phyloP scores from a whole-genome alignment of 23 red algal species.

The Rhodosorus marinus region DNA sequence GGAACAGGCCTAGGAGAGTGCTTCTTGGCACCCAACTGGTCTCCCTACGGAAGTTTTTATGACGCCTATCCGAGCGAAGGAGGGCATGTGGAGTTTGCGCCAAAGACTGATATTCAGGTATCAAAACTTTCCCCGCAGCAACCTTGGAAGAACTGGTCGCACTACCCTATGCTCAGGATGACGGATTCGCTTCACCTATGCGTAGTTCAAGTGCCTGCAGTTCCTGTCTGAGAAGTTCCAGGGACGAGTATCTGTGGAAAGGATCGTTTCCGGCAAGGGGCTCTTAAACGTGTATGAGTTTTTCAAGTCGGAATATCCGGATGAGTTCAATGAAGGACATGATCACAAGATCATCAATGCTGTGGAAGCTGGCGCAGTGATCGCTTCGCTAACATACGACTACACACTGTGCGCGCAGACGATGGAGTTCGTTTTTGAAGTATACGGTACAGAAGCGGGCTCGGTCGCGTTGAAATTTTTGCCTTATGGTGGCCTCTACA shows the following conservation, averaged over 20 bases:
- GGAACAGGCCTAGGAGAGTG: constrained; percentile 95
- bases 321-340: not conserved
- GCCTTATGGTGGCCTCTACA: constrained; percentile 69
- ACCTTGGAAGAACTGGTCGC: too few species aligned
- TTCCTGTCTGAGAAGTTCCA: not conserved
- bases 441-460: constrained; percentile 67
- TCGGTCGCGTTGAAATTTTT: constrained; percentile 84
- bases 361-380: not conserved
- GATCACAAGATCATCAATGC: not conserved
- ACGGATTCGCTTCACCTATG: not conserved
- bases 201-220: not conserved
- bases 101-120: constrained; percentile 39
- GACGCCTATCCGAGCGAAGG: constrained; percentile 62
- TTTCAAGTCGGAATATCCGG: constrained; percentile 2
- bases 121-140: too few species aligned
- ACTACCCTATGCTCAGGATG: not conserved
- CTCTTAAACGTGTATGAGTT: constrained; percentile 93
- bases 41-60: constrained; percentile 1
- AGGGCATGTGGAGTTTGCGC: constrained; percentile 96
- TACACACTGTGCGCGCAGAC: constrained; percentile 51
- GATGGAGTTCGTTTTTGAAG: constrained; percentile 61
- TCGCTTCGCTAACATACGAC: constrained; percentile 21
- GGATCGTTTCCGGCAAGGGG: constrained; percentile 75
- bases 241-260: constrained; percentile 63
- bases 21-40: constrained; percentile 33